Evolutionary conservation across 805 yeast genomes (phyloP).

Genomic region (Suhomyces faveliae): DNA sequence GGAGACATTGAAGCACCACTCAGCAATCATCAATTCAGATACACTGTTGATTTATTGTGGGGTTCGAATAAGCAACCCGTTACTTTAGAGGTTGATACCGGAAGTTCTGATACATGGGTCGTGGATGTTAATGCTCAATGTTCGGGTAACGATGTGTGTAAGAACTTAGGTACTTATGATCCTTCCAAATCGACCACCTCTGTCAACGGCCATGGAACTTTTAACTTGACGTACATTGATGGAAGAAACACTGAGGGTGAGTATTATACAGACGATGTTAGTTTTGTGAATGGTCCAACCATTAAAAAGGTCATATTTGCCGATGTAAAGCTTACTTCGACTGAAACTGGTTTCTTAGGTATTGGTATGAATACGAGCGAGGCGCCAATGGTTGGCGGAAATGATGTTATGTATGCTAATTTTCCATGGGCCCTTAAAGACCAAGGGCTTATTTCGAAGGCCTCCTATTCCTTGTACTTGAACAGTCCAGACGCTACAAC

Average conservation of each 20-base stretch:
- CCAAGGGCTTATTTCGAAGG: constrained; percentile 9
- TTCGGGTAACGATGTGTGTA: background rate
- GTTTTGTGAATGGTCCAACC: constrained; percentile 5
- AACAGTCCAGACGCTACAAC: constrained; percentile 1
- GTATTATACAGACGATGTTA: constrained; percentile 5
- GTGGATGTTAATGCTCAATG: background rate
- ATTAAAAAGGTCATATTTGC: background rate
- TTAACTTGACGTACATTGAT: background rate
- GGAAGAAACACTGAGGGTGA: background rate
- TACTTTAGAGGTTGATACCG: too few relatives aligned
- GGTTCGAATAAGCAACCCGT: too few relatives aligned
- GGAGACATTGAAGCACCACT: too few relatives aligned
- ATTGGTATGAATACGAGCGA: constrained; percentile 5
- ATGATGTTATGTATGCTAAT: background rate
- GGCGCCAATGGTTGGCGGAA: background rate
- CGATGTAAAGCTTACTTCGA: background rate
- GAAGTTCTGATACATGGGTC: too few relatives aligned
- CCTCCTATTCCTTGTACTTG: constrained; percentile 16
- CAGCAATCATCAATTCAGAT: too few relatives aligned
- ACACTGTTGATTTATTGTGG: too few relatives aligned
- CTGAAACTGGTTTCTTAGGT: background rate
- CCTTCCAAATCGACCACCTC: background rate
- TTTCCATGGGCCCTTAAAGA: constrained; percentile 12
- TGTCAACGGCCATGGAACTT: background rate
- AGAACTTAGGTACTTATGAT: background rate